Conservation (phyloP, 2,329 filamentous ascomycete species). For the Diaporthe australafricana region DNA sequence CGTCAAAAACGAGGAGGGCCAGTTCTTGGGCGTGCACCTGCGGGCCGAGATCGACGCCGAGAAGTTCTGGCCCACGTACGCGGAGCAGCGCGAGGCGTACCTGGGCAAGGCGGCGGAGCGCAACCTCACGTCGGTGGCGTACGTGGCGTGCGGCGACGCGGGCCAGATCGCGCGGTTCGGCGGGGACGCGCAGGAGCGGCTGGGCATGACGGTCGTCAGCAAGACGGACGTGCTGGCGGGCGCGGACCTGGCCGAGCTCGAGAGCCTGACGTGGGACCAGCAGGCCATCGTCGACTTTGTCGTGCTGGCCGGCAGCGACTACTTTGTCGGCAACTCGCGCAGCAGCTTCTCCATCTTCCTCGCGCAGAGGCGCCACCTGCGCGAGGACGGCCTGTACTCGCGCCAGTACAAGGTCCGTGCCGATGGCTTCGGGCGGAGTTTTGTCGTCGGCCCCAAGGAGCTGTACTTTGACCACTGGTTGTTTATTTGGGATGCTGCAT, state of each 20-base stretch:
- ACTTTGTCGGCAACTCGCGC: slow-evolving; percentile 57
- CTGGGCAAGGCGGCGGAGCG: slow-evolving; percentile 48
- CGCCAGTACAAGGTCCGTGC: slow-evolving; percentile 56
- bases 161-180: slow-evolving; percentile 54
- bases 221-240: slow-evolving; percentile 50
- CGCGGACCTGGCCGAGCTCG: slow-evolving; percentile 46
- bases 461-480: slow-evolving; percentile 61
- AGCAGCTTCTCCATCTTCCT: slow-evolving; percentile 61
- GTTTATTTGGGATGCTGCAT: slow-evolving; percentile 59
- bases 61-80: slow-evolving; percentile 57
- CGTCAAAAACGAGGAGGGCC: slow-evolving; percentile 31
- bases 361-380: slow-evolving; percentile 57
- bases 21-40: slow-evolving; percentile 57
- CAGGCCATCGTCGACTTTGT: slow-evolving; percentile 56
- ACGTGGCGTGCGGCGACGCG: slow-evolving; percentile 58
- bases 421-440: slow-evolving; percentile 55
- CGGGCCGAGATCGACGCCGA: slow-evolving; percentile 60
- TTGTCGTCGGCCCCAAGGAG: slow-evolving; percentile 57
- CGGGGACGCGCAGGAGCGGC: slow-evolving; percentile 45
- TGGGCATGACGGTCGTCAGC: slow-evolving; percentile 50
- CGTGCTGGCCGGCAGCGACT: slow-evolving; percentile 52
- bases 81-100: slow-evolving; percentile 55
- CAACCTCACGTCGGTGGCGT: slow-evolving; percentile 48
- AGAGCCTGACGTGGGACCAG: slow-evolving; percentile 57
- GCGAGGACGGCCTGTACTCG: slow-evolving; percentile 53